Percentiles rank a stretch among this genome's conserved stretches.
Conservation (phyloP, 202 grass and related monocot genomes). For the Zoysia matrella region DNA sequence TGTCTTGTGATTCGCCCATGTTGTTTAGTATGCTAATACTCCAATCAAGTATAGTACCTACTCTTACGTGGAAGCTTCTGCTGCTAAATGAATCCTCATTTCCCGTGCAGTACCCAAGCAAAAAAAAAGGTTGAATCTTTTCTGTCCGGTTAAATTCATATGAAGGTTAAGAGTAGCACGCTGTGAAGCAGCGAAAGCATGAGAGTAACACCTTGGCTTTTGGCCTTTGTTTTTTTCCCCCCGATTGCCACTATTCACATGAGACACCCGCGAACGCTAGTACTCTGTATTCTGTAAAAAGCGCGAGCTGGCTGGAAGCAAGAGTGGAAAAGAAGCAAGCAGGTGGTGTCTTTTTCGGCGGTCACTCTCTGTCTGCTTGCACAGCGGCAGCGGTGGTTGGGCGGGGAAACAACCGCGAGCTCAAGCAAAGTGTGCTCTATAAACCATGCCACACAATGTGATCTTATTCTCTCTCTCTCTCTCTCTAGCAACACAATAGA, state of each 20-base stretch:
- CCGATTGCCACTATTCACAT: too few species aligned
- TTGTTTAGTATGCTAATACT: background rate
- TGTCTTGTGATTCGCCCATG: background rate
- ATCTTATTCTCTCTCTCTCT: slow-evolving; percentile 21
- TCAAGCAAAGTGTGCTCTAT: slow-evolving; percentile 56
- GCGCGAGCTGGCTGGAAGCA: too few species aligned
- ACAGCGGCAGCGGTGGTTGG: slow-evolving; percentile 31
- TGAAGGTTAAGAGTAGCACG: background rate
- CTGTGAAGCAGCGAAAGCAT: background rate
- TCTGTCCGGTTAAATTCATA: background rate
- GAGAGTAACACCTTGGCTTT: background rate
- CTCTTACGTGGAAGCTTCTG: background rate
- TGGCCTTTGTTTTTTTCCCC: too few species aligned
- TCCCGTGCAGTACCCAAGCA: background rate
- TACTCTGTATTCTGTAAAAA: too few species aligned
- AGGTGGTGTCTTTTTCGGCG: slow-evolving; percentile 19
- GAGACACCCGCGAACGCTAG: too few species aligned
- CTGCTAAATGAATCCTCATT: background rate
- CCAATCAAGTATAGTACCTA: background rate
- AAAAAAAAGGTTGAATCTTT: background rate
- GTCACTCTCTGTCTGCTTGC: slow-evolving; percentile 44
- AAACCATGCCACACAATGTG: slow-evolving; percentile 46
- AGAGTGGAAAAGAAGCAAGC: slow-evolving; percentile 51
- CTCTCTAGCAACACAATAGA: too few species aligned
- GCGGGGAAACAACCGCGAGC: slow-evolving; percentile 38